Evolutionary conservation across 2,329 filamentous ascomycete species (phyloP).

Genomic region (Talaromyces sp.): DNA sequence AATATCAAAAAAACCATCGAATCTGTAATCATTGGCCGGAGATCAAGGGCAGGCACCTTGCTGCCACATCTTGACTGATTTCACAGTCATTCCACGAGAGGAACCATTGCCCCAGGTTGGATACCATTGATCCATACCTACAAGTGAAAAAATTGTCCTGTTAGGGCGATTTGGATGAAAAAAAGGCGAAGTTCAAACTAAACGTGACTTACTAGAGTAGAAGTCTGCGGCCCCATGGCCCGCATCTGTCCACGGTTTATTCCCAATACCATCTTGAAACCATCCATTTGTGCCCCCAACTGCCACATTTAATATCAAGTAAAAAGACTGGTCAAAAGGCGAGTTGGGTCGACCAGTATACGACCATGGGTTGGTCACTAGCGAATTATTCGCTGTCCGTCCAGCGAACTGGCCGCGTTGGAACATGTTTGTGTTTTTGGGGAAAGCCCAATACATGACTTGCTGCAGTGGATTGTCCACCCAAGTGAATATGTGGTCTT

Average conservation of each 20-base stretch:
- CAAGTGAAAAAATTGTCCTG: conserved; percentile 5
- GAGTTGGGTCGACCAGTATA: conserved; percentile 42
- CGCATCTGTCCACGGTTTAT: conserved; percentile 49
- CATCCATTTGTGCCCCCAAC: conserved; percentile 51
- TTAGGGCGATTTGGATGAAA: not conserved
- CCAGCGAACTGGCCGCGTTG: conserved; percentile 42
- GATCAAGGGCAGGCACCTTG: conserved; percentile 29
- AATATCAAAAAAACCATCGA: not conserved
- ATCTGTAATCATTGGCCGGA: not conserved
- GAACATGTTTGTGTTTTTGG: conserved; percentile 30
- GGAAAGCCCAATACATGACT: conserved; percentile 29
- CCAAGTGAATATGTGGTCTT: conserved; percentile 54
- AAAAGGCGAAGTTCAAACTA: not conserved
- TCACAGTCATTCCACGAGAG: conserved; percentile 46
- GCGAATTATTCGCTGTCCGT: conserved; percentile 42
- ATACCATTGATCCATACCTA: conserved; percentile 37
- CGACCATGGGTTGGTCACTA: conserved; percentile 47
- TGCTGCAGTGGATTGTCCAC: conserved; percentile 45
- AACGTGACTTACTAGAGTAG: conserved; percentile 33
- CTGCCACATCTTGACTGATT: conserved; percentile 50
- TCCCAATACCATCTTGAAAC: conserved; percentile 46
- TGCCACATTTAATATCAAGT: conserved; percentile 52
- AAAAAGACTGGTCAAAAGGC: conserved; percentile 54
- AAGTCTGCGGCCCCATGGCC: conserved; percentile 40
- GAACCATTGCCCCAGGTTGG: conserved; percentile 49